phyloP scores from a whole-genome alignment of 192 early-diverging fungal genomes.

The Coemansia sp. region DNA sequence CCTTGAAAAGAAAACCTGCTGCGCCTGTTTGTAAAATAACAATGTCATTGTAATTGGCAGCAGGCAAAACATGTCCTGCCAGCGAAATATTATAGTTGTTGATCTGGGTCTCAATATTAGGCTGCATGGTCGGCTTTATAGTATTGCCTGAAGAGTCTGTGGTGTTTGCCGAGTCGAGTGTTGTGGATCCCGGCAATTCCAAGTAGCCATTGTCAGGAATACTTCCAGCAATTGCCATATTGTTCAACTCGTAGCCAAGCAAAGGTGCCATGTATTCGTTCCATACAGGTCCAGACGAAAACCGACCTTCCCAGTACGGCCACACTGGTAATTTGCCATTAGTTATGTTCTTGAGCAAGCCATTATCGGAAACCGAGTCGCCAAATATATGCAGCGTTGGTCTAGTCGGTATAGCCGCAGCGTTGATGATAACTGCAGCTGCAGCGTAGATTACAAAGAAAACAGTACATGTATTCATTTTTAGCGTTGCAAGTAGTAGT shows the following conservation, averaged over 20 bases:
- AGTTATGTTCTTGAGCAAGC: slow-evolving; percentile 20
- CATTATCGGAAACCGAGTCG: slow-evolving; percentile 27
- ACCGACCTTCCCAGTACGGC: slow-evolving; percentile 33
- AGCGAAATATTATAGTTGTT: slow-evolving; percentile 10
- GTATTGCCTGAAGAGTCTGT: not conserved
- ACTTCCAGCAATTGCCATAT: slow-evolving; percentile 26
- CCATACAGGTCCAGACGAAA: slow-evolving; percentile 33
- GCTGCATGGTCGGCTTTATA: not conserved
- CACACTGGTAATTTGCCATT: slow-evolving; percentile 8
- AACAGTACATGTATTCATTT: not conserved
- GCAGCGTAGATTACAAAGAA: not conserved
- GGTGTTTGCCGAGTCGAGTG: not conserved
- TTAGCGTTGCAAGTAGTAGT: too few species aligned
- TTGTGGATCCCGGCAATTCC: not conserved
- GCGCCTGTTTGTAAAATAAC: slow-evolving; percentile 22
- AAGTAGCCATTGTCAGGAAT: slow-evolving; percentile 14
- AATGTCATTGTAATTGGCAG: slow-evolving; percentile 17
- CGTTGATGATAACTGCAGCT: not conserved
- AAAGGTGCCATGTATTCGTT: slow-evolving; percentile 36
- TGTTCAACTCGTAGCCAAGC: slow-evolving; percentile 21
- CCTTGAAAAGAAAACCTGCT: slow-evolving; percentile 24
- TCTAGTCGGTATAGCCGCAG: not conserved
- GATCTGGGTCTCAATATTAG: slow-evolving; percentile 31
- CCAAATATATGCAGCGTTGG: slow-evolving; percentile 40
- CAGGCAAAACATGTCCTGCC: slow-evolving; percentile 4